phyloP scores from a whole-genome alignment of 2,329 filamentous ascomycete genomes.

The Phyllosticta citribraziliensis region DNA sequence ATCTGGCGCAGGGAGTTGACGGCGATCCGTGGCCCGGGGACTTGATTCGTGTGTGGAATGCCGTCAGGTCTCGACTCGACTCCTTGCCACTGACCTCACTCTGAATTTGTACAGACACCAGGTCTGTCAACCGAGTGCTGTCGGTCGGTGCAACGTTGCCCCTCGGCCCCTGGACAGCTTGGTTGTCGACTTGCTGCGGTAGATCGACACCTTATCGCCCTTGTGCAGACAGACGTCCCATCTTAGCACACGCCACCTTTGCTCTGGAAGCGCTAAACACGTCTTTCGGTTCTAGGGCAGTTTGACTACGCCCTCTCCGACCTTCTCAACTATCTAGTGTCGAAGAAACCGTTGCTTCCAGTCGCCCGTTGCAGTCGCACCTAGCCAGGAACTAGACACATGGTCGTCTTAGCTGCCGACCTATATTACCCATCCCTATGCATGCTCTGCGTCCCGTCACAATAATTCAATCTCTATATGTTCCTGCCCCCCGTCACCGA shows the following conservation, averaged over 20 bases:
- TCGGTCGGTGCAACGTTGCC: neutral
- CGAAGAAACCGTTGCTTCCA: neutral
- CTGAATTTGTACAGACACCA: neutral
- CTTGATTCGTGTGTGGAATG: neutral
- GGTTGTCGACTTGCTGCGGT: neutral
- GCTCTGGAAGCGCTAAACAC: neutral
- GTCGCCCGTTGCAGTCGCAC: neutral
- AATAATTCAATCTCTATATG: conserved; percentile 34
- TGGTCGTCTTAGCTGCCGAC: neutral
- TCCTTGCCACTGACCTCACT: neutral
- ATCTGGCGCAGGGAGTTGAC: neutral
- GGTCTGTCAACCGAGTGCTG: too few species aligned
- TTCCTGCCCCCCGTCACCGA: conserved; percentile 70
- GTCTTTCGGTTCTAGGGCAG: neutral
- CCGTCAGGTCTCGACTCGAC: neutral
- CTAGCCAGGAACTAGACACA: neutral
- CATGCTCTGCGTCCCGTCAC: too few species aligned
- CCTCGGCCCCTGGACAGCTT: neutral
- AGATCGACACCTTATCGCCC: neutral
- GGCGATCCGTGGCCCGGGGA: neutral
- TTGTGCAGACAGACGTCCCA: neutral
- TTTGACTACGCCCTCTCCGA: neutral
- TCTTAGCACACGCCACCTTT: neutral
- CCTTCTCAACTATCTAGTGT: neutral
- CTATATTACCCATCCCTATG: too few species aligned